phyloP scores from a whole-genome alignment of 495 filamentous ascomycete species.

The Xylaria palmicola region DNA sequence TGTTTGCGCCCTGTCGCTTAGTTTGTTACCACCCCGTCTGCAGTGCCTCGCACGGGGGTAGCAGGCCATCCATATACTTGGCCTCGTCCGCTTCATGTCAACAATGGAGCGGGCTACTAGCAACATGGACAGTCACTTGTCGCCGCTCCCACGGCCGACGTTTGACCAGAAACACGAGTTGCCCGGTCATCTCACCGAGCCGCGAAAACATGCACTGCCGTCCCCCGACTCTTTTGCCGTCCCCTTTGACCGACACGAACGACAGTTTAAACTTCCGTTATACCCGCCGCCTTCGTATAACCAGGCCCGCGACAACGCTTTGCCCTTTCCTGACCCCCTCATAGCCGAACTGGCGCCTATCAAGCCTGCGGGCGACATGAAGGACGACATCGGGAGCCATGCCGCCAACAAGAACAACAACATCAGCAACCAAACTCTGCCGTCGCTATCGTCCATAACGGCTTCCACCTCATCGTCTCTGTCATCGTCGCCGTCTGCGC shows the following conservation, averaged over 20 bases:
- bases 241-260: constrained; percentile 24
- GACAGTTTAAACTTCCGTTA: constrained; percentile 26
- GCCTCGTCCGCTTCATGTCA: background rate
- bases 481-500: constrained; percentile 9
- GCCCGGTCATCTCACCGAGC: constrained; percentile 11
- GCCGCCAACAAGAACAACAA: constrained; percentile 13
- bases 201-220: constrained; percentile 22
- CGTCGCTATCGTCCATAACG: constrained; percentile 45
- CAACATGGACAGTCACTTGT: constrained; percentile 25
- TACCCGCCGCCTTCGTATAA: constrained; percentile 40
- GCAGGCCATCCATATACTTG: constrained; percentile 13
- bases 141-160: constrained; percentile 20
- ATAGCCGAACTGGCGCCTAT: constrained; percentile 46
- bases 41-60: constrained; percentile 15
- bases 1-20: constrained; percentile 7
- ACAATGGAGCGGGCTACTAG: constrained; percentile 23
- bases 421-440: constrained; percentile 26
- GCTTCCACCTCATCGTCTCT: constrained; percentile 18
- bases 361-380: constrained; percentile 25
- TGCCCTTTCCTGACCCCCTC: constrained; percentile 35
- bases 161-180: constrained; percentile 27
- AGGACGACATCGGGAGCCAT: constrained; percentile 16
- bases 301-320: constrained; percentile 38
- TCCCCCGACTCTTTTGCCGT: constrained; percentile 15
- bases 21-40: constrained; percentile 13